Evolutionary conservation across 345 rosid genomes (phyloP).

Genomic region (Boechera retrofracta): DNA sequence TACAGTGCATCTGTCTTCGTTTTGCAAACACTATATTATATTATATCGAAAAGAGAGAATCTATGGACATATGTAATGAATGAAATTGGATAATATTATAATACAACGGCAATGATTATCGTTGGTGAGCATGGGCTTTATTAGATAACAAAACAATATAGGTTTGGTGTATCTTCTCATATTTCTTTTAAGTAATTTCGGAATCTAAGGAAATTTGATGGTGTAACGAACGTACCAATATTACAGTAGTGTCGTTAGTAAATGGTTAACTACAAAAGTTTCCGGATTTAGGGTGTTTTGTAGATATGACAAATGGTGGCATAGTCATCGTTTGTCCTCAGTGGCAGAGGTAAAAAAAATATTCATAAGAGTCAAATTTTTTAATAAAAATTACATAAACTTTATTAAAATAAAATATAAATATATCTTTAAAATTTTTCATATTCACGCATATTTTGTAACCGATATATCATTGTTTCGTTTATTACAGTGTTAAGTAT

Average conservation of each 20-base stretch:
- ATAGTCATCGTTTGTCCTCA: neutral
- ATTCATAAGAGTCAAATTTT: no score
- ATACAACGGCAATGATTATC: conserved; percentile 7
- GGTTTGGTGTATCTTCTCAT: conserved; percentile 24
- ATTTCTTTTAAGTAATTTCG: neutral
- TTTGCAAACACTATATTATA: neutral
- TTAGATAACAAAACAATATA: conserved; percentile 12
- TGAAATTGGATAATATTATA: neutral
- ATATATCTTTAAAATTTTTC: no score
- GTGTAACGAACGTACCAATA: conserved; percentile 23
- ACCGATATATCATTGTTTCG: no score
- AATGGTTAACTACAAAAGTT: neutral
- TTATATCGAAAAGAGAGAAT: conserved; percentile 8
- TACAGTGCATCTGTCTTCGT: neutral
- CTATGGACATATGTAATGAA: neutral
- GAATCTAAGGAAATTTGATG: conserved; percentile 5
- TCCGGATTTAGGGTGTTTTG: neutral
- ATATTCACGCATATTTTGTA: no score
- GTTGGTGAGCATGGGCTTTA: conserved; percentile 7
- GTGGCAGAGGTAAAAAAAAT: no score
- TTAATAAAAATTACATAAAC: no score
- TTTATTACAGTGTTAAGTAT: no score
- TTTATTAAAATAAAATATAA: no score
- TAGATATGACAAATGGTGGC: neutral
- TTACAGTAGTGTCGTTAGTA: neutral